Evolutionary conservation across 163 green algal species (phyloP).

Genomic region (Scenedesmus sp.): DNA sequence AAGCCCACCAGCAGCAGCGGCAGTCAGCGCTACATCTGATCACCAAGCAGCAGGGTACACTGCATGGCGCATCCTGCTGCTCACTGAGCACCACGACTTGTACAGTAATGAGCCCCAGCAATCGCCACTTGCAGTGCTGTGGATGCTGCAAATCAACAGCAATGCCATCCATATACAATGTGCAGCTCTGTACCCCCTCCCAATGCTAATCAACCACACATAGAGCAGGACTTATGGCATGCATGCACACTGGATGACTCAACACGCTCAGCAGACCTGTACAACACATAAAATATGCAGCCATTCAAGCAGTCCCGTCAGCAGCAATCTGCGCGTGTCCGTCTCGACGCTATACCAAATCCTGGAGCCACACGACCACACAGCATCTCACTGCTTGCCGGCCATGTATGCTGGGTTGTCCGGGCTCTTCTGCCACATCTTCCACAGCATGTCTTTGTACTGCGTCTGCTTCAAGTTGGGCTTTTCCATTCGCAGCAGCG

Average conservation of each 20-base stretch:
- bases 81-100: no score
- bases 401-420: constrained; percentile 56
- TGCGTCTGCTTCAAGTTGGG: constrained; percentile 71
- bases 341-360: no score
- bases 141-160: no score
- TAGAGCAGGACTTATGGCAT: no score
- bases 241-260: no score
- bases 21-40: background rate
- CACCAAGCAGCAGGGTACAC: no score
- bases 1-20: constrained; percentile 60
- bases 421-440: constrained; percentile 69
- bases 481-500: constrained; percentile 74
- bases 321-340: background rate
- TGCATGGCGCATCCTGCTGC: constrained; percentile 25
- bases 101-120: background rate
- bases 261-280: background rate
- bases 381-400: background rate
- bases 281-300: no score
- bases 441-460: constrained; percentile 77
- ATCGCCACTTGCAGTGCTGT: constrained; percentile 37
- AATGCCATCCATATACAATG: no score
- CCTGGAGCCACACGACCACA: background rate
- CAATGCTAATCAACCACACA: no score
- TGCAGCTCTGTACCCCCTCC: no score
- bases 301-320: no score